These are phyloP conservation scores for Penicillium angulare DNA, from an alignment of 495 filamentous ascomycete species.

Conservation along the genomic window DNA sequence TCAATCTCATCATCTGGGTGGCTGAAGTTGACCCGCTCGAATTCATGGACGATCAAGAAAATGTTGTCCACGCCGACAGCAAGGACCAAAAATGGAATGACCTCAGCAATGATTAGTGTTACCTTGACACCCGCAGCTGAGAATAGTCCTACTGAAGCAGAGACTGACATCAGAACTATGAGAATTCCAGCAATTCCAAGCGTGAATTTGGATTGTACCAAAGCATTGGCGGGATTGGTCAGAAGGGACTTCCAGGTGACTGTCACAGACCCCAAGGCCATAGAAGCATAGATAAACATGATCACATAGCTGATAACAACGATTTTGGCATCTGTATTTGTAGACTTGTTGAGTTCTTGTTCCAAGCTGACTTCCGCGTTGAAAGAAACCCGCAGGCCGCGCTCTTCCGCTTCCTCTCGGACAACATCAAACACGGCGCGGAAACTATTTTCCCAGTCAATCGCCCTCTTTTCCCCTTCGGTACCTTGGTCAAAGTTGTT, in stretches of 20 bases:
- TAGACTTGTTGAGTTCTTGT: conserved; percentile 90
- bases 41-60: conserved; percentile 97
- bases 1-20: conserved; percentile 85
- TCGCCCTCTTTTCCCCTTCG: conserved; percentile 63
- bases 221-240: conserved; percentile 72
- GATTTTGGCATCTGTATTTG: conserved; percentile 97
- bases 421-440: conserved; percentile 65
- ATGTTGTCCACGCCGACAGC: conserved; percentile 99
- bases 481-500: conserved; percentile 79
- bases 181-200: conserved; percentile 88
- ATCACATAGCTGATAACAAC: conserved; percentile 95
- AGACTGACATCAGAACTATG: conserved; percentile 97
- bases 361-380: conserved; percentile 92
- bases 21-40: conserved; percentile 88
- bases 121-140: conserved; percentile 87
- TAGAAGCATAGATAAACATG: conserved; percentile 96
- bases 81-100: conserved; percentile 95
- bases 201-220: conserved; percentile 95
- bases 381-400: conserved; percentile 85
- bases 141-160: conserved; percentile 89
- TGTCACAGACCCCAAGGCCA: conserved; percentile 86
- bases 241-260: conserved; percentile 71
- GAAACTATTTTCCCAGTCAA: conserved; percentile 85
- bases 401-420: conserved; percentile 74
- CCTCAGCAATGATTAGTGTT: conserved; percentile 95